phyloP scores from a whole-genome alignment of 768 basidiomycete genomes.

The Neoboletus subvelutipes region DNA sequence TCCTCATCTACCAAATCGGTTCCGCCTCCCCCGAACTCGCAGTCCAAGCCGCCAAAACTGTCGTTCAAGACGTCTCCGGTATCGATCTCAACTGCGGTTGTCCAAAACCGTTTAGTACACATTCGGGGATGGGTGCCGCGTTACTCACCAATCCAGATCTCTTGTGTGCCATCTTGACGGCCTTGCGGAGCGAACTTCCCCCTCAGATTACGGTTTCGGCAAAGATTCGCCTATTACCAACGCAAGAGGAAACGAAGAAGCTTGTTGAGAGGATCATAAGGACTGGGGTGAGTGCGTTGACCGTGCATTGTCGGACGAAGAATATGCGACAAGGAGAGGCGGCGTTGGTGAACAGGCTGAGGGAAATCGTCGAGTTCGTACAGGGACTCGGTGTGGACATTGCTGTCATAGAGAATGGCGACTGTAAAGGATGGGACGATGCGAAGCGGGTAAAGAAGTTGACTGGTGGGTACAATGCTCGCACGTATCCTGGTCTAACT shows the following conservation, averaged over 20 bases:
- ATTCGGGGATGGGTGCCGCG: conserved; percentile 95
- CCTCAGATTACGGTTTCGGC: conserved; percentile 85
- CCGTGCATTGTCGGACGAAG: conserved; percentile 92
- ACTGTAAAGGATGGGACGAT: conserved; percentile 79
- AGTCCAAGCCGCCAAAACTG: conserved; percentile 84
- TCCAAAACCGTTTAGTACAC: conserved; percentile 93
- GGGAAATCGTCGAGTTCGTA: conserved; percentile 86
- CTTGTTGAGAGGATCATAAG: conserved; percentile 86
- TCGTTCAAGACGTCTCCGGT: conserved; percentile 87
- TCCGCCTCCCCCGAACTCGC: conserved; percentile 87
- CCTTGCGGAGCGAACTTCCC: conserved; percentile 70
- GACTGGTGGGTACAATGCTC: conserved; percentile 55
- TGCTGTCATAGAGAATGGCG: conserved; percentile 94
- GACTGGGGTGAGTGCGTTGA: conserved; percentile 86
- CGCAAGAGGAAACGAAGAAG: conserved; percentile 82
- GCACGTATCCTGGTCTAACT: background rate
- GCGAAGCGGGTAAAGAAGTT: conserved; percentile 68
- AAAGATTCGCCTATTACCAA: conserved; percentile 88
- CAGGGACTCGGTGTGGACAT: conserved; percentile 69
- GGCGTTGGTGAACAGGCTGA: conserved; percentile 75
- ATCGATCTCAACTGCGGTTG: conserved; percentile 98
- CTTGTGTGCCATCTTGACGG: conserved; percentile 82
- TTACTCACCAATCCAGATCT: conserved; percentile 89
- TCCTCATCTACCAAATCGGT: conserved; percentile 94
- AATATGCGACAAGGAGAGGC: conserved; percentile 83